A percentile compares a stretch with the other conserved stretches of the same genome.
phyloP scores from a whole-genome alignment of 2,329 filamentous ascomycete species.

The Ophiostoma himal-ulmi region DNA sequence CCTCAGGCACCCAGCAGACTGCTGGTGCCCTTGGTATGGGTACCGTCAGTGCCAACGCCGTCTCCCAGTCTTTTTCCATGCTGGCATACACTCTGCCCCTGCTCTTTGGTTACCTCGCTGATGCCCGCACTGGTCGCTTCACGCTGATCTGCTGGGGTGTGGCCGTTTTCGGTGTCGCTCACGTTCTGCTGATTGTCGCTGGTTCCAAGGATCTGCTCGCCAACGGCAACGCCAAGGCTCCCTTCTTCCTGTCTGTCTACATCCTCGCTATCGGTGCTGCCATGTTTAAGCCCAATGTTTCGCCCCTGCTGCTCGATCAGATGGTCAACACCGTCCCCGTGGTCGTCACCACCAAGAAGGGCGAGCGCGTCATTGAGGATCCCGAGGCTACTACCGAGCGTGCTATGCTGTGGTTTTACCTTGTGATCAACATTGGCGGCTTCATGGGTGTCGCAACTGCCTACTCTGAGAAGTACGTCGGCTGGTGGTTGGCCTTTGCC shows the following conservation, averaged over 20 bases:
- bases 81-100: conserved; percentile 54
- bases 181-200: conserved; percentile 61
- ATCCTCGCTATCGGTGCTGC: conserved; percentile 59
- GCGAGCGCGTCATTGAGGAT: conserved; percentile 65
- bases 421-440: conserved; percentile 66
- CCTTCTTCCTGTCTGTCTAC: conserved; percentile 56
- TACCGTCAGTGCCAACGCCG: conserved; percentile 47
- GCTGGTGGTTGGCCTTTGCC: conserved; percentile 59
- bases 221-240: conserved; percentile 43
- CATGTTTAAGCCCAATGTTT: conserved; percentile 77
- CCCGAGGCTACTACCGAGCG: conserved; percentile 62
- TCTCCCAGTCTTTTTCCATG: conserved; percentile 51
- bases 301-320: conserved; percentile 65
- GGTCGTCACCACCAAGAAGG: conserved; percentile 47
- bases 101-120: conserved; percentile 53
- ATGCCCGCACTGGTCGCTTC: conserved; percentile 65
- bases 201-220: conserved; percentile 43
- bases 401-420: conserved; percentile 60
- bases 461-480: conserved; percentile 67
- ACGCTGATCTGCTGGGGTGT: conserved; percentile 66
- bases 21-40: conserved; percentile 56
- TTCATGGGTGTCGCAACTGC: conserved; percentile 60
- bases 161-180: conserved; percentile 59
- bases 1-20: conserved; percentile 39
- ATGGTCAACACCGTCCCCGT: conserved; percentile 54